Base-by-base conservation (phyloP, 2,329 filamentous ascomycete species). In the Sclerotinia glacialis region DNA sequence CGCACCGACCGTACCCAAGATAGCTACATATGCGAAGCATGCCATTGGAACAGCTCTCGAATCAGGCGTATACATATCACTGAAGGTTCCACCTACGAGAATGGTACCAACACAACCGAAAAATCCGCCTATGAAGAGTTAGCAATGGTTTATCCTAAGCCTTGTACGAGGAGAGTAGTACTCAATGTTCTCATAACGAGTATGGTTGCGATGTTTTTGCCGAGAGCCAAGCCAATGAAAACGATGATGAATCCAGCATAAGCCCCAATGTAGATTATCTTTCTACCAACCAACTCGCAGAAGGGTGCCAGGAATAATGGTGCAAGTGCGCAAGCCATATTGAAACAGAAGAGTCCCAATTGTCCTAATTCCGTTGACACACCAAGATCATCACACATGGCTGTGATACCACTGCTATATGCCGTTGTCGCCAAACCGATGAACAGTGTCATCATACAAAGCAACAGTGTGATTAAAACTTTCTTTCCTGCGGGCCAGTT, bases 21-120 rank as follows among this genome's bases (percentile, higher is more conserved):
- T 80, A 0, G 92, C 64, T 5, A 84, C 82, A 1, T 89, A 91
- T 16, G 89, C 89, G 77, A 96, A 97, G 0, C 96, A 77, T 0
- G 92, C 89, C 93, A 97, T 97, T 0, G 93, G 91, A 0, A 88
- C 90, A 72, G 96, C 96, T 54, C 93, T 83, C 53, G 90, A 86
- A 68, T 90, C 81, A 18, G 90, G 86, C 46, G 87, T 85, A 79
- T 92, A 97, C 68, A 96, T 86, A 74, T 97, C 93, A 54, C 89
- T 89, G 62, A 97, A 89, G 5, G 97, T 90, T 3, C 93, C 93
- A n/a, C 93, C 93, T 9, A 88, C 84, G 44, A 96, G 81, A 75
- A 96, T 90, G 0, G 93, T 86, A 0, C 87, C 85, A 2, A 92
- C 78, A 67, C 84, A 87, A 5, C 83, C 86, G 1, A 96, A 78